Percentiles rank a stretch among this genome's conserved stretches.
Conservation (phyloP, 2,329 filamentous ascomycete species). For the Exophiala aquamarina region DNA sequence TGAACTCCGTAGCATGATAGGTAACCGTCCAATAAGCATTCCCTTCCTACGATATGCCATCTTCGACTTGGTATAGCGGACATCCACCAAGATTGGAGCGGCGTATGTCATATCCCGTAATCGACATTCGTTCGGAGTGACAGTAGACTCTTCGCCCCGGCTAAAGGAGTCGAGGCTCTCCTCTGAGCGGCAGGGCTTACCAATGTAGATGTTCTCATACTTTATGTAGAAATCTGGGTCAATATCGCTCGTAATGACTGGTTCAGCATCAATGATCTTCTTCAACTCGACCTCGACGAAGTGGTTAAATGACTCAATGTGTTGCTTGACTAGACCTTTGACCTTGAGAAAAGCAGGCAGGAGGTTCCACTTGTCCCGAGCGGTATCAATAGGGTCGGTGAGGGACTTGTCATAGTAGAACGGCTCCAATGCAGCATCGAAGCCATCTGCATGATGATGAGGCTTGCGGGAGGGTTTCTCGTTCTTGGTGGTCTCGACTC, state of each 20-base stretch:
- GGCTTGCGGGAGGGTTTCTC: constrained; percentile 18
- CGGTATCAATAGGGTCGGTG: constrained; percentile 69
- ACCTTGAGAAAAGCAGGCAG: constrained; percentile 97
- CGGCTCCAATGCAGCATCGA: constrained; percentile 65
- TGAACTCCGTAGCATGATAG: constrained; percentile 94
- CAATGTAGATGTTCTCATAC: constrained; percentile 81
- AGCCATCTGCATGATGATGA: constrained; percentile 40
- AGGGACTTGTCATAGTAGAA: constrained; percentile 69
- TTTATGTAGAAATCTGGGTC: constrained; percentile 91
- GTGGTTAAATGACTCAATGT: constrained; percentile 98
- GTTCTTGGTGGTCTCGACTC: constrained; percentile 8
- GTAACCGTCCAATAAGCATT: constrained; percentile 84
- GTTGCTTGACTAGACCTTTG: constrained; percentile 94
- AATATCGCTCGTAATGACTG: constrained; percentile 84
- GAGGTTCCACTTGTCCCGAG: constrained; percentile 90
- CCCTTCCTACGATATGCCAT: constrained; percentile 70
- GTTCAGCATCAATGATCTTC: constrained; percentile 91
- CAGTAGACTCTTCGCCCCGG: constrained; percentile 46
- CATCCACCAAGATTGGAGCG: constrained; percentile 89
- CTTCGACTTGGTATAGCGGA: constrained; percentile 82
- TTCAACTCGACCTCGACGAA: constrained; percentile 96
- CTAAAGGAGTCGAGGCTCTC: constrained; percentile 61
- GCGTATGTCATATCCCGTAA: constrained; percentile 97
- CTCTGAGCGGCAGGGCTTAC: constrained; percentile 76
- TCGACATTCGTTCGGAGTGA: constrained; percentile 95